phyloP scores from a whole-genome alignment of 306 rosid species.

The Rosa rugosa region DNA sequence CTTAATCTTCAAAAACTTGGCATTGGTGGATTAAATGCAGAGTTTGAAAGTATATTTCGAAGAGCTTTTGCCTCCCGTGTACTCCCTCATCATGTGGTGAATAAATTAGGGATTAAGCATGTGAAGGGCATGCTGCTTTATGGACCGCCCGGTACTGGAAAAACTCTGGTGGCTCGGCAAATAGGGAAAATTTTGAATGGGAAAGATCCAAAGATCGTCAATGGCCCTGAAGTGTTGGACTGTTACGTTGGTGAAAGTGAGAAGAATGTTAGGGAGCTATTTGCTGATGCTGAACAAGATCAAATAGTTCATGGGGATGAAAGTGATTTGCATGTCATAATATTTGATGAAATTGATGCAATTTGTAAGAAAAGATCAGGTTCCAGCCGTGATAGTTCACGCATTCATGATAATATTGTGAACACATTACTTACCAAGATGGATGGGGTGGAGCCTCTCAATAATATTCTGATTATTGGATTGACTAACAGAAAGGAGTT shows the following conservation, averaged over 20 bases:
- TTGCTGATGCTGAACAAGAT: conserved; percentile 97
- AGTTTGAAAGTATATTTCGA: conserved; percentile 95
- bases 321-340: conserved; percentile 96
- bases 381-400: conserved; percentile 68
- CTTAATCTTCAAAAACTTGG: conserved; percentile 91
- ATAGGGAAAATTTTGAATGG: conserved; percentile 93
- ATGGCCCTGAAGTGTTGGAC: conserved; percentile 96
- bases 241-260: conserved; percentile 97
- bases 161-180: conserved; percentile 98
- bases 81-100: conserved; percentile 88
- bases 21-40: conserved; percentile 88
- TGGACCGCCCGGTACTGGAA: conserved; percentile 99
- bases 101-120: conserved; percentile 92
- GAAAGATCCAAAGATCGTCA: conserved; percentile 95
- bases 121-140: conserved; percentile 95
- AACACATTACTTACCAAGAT: conserved; percentile 98
- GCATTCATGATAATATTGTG: conserved; percentile 97
- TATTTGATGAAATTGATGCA: conserved; percentile 98
- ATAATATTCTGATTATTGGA: conserved; percentile 97
- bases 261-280: conserved; percentile 93
- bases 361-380: conserved; percentile 58
- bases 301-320: conserved; percentile 82
- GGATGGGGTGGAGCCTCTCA: conserved; percentile 95
- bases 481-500: conserved; percentile 98
- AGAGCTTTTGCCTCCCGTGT: conserved; percentile 99